phyloP scores from a whole-genome alignment of 2,329 filamentous ascomycete species.

The Venturia pyrina region DNA sequence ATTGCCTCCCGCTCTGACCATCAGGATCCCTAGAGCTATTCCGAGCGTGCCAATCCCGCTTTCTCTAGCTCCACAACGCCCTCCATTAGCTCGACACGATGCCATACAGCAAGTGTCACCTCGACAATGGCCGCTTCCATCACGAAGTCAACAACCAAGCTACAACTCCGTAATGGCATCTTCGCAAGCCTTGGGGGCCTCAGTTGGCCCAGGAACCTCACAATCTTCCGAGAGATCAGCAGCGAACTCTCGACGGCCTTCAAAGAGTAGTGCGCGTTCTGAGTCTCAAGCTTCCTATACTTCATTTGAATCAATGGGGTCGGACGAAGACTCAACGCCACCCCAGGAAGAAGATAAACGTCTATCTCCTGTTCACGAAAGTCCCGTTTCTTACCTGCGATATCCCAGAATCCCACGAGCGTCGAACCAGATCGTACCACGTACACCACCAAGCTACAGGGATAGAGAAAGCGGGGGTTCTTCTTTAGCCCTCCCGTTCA shows the following conservation, averaged over 20 bases:
- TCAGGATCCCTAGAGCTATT: not conserved
- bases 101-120: not conserved
- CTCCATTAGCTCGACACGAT: not conserved
- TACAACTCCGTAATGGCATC: slow-evolving; percentile 1
- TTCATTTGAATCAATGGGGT: slow-evolving; percentile 5
- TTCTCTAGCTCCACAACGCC: not conserved
- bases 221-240: not conserved
- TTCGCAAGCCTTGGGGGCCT: not conserved
- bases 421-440: slow-evolving; percentile 35
- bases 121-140: not conserved
- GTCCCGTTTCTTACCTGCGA: slow-evolving; percentile 28
- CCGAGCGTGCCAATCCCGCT: not conserved
- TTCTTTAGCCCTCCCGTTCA: not conserved
- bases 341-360: slow-evolving; percentile 5
- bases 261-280: slow-evolving; percentile 1
- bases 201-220: not conserved
- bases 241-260: slow-evolving; percentile 2
- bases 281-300: slow-evolving; percentile 8
- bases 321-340: slow-evolving; percentile 9
- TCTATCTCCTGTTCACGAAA: not conserved
- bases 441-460: slow-evolving; percentile 18
- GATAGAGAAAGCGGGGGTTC: not conserved
- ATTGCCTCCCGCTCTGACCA: not conserved
- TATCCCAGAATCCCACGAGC: slow-evolving; percentile 40
- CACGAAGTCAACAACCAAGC: not conserved